These are phyloP conservation scores for Zygoascus tannicola DNA, from an alignment of 805 yeast species.

Conservation along the genomic window DNA sequence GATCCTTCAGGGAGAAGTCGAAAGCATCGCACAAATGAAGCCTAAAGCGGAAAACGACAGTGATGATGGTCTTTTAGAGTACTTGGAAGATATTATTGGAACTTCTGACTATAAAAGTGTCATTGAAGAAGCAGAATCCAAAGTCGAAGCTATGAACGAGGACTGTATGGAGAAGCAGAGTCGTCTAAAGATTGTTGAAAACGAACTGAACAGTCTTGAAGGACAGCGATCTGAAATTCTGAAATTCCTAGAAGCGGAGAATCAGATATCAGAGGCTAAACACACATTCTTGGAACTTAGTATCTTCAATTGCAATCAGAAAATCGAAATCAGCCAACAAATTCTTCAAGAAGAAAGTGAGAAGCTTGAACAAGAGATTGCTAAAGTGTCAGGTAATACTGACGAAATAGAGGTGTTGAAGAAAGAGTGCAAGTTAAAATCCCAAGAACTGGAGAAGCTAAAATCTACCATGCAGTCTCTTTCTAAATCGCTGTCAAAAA, in stretches of 20 bases:
- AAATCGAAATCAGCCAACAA: slow-evolving; percentile 32
- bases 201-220: slow-evolving; percentile 59
- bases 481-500: slow-evolving; percentile 26
- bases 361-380: slow-evolving; percentile 36
- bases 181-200: slow-evolving; percentile 69
- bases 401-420: slow-evolving; percentile 30
- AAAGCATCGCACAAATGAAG: slow-evolving; percentile 96
- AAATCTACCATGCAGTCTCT: slow-evolving; percentile 26
- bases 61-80: slow-evolving; percentile 91
- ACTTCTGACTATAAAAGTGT: slow-evolving; percentile 73
- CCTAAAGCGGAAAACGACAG: slow-evolving; percentile 88
- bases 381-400: slow-evolving; percentile 31
- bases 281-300: slow-evolving; percentile 48
- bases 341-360: slow-evolving; percentile 34
- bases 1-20: slow-evolving; percentile 96
- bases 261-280: slow-evolving; percentile 42
- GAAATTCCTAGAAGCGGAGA: slow-evolving; percentile 54
- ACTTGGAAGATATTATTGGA: slow-evolving; percentile 93
- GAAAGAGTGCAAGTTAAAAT: slow-evolving; percentile 13
- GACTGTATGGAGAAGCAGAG: slow-evolving; percentile 71
- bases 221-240: slow-evolving; percentile 60
- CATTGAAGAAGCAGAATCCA: slow-evolving; percentile 53
- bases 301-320: slow-evolving; percentile 33
- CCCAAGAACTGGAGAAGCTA: slow-evolving; percentile 17
- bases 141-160: slow-evolving; percentile 70